Evolutionary conservation across 169 alveolate species (phyloP), one percentile per base, ranked within the genome.

Genomic region (Plasmodium blacklocki): DNA sequence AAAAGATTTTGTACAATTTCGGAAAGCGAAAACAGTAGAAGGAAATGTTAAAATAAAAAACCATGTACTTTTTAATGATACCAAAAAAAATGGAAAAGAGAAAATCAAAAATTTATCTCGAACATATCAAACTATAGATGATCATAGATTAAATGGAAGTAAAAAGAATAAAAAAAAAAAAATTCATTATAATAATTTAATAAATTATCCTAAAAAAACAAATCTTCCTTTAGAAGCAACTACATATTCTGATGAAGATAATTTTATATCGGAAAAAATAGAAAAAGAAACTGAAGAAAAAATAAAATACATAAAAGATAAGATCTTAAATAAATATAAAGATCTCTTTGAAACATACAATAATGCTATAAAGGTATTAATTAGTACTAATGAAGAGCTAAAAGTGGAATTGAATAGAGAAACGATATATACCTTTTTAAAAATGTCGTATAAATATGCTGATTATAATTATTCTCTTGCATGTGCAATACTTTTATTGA

Each of bases 401-500:
- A 26, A 78, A 8, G 49, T 78, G 8, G 39, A 58, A 47, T 7
- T 63, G 19, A 19, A 49, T 50, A 78, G 89, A 66, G 78, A 78
- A 56, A 66, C 67, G 18, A 70, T 78, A 18, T 71, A 64, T 39
- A 66, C 21, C 49, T 78, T 78, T 47, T 59, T 78, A 21, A 67
- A 58, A 1, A 21, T 64, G 15, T n/a, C 63, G 11, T 78, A 59
- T 23, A 78, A 78, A 39, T 78, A 52, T 66, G 19, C 60, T 7
- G 63, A 59, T 26, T 78, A 78, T 59, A 71, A 78, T 4, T 78
- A 63, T 60, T 19, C 78, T 19, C 15, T 78, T 54, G 76, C 62
- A 12, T 78, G 50, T 26, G 74, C 74, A 14, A 78, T 78, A 71
- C 71, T 78, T 39, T 21, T 78, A 43, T 45, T 78, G 58, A 58